Percentiles rank a stretch among this genome's conserved stretches.
These are phyloP conservation scores for Miscanthus lutarioriparius DNA, from an alignment of 176 grass and related monocot species.

Conservation along the genomic window DNA sequence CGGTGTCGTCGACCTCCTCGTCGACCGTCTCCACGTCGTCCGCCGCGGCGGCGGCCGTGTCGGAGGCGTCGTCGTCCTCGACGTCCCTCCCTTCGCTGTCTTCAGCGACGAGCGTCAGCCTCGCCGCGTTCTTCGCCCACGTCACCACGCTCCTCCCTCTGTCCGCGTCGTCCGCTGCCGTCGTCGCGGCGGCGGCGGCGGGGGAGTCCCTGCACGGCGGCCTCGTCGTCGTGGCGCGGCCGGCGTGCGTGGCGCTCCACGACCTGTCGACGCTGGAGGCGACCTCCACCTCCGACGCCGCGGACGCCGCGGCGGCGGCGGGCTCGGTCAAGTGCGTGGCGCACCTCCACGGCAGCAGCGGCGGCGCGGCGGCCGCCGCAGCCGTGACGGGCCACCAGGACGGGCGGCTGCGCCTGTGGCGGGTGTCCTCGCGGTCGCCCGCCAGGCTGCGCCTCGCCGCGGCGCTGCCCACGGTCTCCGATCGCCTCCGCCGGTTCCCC, in stretches of 20 bases:
- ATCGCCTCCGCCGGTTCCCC: constrained; percentile 72
- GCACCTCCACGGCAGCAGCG: constrained; percentile 20
- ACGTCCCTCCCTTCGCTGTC: constrained; percentile 58
- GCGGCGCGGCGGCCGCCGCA: neutral
- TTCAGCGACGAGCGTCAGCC: neutral
- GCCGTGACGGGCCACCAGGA: constrained; percentile 82
- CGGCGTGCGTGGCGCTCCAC: constrained; percentile 36
- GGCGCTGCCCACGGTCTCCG: constrained; percentile 66
- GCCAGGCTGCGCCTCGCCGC: constrained; percentile 52
- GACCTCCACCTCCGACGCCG: constrained; percentile 33
- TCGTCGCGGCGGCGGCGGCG: constrained; percentile 19
- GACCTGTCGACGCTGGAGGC: constrained; percentile 45
- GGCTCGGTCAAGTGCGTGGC: constrained; percentile 71
- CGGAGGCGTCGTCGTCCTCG: constrained; percentile 58
- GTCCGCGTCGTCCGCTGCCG: neutral
- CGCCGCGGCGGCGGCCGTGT: constrained; percentile 34
- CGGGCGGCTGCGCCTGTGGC: constrained; percentile 69
- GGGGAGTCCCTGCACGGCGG: neutral
- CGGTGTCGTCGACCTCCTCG: constrained; percentile 40
- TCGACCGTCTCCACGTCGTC: constrained; percentile 46
- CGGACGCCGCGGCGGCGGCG: neutral
- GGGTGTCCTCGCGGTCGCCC: constrained; percentile 33
- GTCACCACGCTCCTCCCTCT: constrained; percentile 47
- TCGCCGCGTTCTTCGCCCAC: constrained; percentile 32
- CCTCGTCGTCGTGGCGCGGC: constrained; percentile 36